A percentile compares a stretch with the other conserved stretches of the same genome.
Evolutionary conservation across 1,284 basidiomycete genomes (phyloP).

Genomic region (Megacollybia platyphylla): DNA sequence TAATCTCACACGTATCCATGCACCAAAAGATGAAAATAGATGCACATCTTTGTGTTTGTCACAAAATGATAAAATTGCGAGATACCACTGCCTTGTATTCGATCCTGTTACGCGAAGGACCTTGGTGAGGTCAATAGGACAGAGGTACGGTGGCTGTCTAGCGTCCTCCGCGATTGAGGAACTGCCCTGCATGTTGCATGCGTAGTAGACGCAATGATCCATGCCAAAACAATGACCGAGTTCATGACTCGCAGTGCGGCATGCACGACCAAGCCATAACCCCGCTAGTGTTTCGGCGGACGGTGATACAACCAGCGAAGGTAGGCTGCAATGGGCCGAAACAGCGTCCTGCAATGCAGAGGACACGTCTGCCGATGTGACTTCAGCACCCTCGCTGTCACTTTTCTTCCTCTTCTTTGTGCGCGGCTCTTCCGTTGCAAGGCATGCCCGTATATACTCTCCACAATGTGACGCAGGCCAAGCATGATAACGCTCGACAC

Average conservation of each 20-base stretch:
- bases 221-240: conserved; percentile 21
- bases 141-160: conserved; percentile 20
- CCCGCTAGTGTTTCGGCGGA: conserved; percentile 10
- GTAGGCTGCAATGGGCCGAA: conserved; percentile 7
- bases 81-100: conserved; percentile 9
- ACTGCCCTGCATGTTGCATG: conserved; percentile 20
- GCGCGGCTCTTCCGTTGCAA: not conserved
- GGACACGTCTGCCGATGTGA: conserved; percentile 2
- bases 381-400: not conserved
- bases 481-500: conserved; percentile 15
- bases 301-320: conserved; percentile 4
- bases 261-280: conserved; percentile 18
- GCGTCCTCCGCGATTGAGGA: conserved; percentile 17
- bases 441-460: conserved; percentile 10
- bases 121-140: conserved; percentile 19
- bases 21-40: conserved; percentile 15
- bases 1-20: conserved; percentile 11
- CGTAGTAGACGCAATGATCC: conserved; percentile 21
- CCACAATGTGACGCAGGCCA: conserved; percentile 21
- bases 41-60: conserved; percentile 11
- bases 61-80: conserved; percentile 14
- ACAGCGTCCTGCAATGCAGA: conserved; percentile 11
- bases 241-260: conserved; percentile 20
- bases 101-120: conserved; percentile 13
- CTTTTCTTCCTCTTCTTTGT: conserved; percentile 6